phyloP scores from a whole-genome alignment of 1,284 basidiomycete genomes.

The Hymenochaete sp. region DNA sequence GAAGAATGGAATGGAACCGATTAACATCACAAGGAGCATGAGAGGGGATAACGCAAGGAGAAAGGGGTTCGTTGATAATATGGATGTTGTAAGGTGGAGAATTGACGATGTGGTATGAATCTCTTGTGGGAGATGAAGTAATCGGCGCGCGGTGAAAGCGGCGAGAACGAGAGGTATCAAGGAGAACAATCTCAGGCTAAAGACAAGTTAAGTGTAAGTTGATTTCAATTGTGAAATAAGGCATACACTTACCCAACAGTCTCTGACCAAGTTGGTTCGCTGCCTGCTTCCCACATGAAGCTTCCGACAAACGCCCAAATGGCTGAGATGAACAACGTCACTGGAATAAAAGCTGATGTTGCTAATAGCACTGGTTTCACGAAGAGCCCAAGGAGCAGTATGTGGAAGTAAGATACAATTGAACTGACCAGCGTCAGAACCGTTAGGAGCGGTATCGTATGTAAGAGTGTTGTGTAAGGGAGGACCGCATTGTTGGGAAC shows the following conservation, averaged over 20 bases:
- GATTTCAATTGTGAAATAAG: conserved; percentile 7
- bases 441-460: conserved; percentile 77
- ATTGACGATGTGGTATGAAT: conserved; percentile 67
- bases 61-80: conserved; percentile 74
- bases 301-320: conserved; percentile 86
- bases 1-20: conserved; percentile 78
- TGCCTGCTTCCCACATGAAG: conserved; percentile 73
- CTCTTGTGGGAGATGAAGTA: conserved; percentile 58
- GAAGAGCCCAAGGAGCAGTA: conserved; percentile 69
- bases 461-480: conserved; percentile 70
- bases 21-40: conserved; percentile 63
- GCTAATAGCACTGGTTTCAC: conserved; percentile 75
- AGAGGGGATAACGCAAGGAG: conserved; percentile 74
- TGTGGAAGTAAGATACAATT: conserved; percentile 64
- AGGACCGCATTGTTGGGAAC: conserved; percentile 29
- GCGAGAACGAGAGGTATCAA: conserved; percentile 67
- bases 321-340: conserved; percentile 71
- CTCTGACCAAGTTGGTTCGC: conserved; percentile 69
- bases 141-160: conserved; percentile 60
- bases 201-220: conserved; percentile 2
- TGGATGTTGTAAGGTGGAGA: conserved; percentile 70
- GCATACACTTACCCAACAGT: conserved; percentile 58
- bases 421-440: conserved; percentile 71
- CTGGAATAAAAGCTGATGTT: conserved; percentile 74
- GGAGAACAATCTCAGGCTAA: conserved; percentile 67